Base-by-base conservation (phyloP, 352 stramenopile species). In the Globisporangium megalacanthum region DNA sequence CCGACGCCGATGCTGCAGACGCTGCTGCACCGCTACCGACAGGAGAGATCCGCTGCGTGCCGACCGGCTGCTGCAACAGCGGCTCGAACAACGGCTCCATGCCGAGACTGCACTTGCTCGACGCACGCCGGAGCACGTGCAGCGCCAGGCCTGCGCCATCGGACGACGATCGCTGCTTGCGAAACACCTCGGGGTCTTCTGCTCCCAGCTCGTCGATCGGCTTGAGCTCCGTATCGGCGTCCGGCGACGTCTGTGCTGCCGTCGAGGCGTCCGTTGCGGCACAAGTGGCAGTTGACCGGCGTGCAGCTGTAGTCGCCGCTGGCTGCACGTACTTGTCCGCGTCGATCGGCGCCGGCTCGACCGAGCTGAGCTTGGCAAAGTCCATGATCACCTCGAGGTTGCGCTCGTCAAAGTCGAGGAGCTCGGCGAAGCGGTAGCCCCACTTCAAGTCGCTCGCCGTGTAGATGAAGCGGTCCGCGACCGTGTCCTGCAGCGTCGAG, bases 31-130 rank as follows among this genome's bases (percentile, higher is more conserved):
- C 8, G n/a, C 15, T 36, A 42, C 13, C 10, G 10, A 9, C 31
- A 19, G 10, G 19, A 41, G 48, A 22, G 35, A 35, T 50, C 52
- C 20, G 60, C 48, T 93, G 83, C 0, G 78, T 90, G 33, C 83
- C 83, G 31, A 88, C 81, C 0, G 78, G 68, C 1, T 72, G 68
- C 11, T 89, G 79, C 17, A 93, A 51, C 8, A 93, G 64, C 37
- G 83, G 80, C 49, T 93, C 83, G 52, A 88, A 93, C 13, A 93
- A 54, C 17, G 83, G 80, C 58, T 93, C 83, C 56, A 93, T 81
- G 3, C 62, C 80, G 44, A 88, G 69, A 11, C 62, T 68, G 62
- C 73, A 88, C 42, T 76, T 83, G 35, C 59, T 72, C 4, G 72
- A 69, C 3, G 51, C 52, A 2, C 42, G 58, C 35, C 45, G 36